Evolutionary conservation across 495 filamentous ascomycete genomes (phyloP).

Genomic region (Amorphotheca resinae): DNA sequence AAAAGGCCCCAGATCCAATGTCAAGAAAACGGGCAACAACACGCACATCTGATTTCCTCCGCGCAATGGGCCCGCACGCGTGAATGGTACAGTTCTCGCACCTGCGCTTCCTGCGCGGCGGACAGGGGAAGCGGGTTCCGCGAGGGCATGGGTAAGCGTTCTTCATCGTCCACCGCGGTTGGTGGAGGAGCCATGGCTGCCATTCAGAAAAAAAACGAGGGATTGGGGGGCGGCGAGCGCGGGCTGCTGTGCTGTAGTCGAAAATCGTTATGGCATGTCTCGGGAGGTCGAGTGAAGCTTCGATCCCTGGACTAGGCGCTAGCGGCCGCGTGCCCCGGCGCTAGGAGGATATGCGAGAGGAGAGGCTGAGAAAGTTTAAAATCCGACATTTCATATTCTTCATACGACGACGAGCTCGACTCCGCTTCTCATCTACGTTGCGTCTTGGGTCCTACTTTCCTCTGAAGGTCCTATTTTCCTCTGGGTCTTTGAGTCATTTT

Average conservation of each 20-base stretch:
- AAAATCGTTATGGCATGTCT: too few species aligned
- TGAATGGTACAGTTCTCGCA: slow-evolving; percentile 80
- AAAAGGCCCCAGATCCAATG: not conserved
- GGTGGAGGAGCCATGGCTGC: slow-evolving; percentile 18
- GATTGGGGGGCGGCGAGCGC: not conserved
- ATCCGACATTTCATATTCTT: too few species aligned
- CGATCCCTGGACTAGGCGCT: not conserved
- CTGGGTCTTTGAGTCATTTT: too few species aligned
- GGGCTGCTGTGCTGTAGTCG: not conserved
- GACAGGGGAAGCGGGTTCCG: slow-evolving; percentile 88
- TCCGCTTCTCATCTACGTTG: too few species aligned
- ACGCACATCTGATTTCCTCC: slow-evolving; percentile 57
- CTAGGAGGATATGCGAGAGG: too few species aligned
- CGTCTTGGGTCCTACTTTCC: too few species aligned
- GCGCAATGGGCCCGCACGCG: slow-evolving; percentile 68
- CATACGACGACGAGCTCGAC: too few species aligned
- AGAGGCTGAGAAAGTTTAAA: not conserved
- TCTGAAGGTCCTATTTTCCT: too few species aligned
- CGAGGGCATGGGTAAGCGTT: slow-evolving; percentile 41
- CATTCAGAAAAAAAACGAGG: slow-evolving; percentile 3
- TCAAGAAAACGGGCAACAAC: not conserved
- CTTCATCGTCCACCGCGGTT: slow-evolving; percentile 13
- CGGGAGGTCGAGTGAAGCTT: too few species aligned
- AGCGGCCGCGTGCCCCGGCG: not conserved
- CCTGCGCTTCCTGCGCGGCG: slow-evolving; percentile 79